These are phyloP conservation scores for Royoungia palumana DNA, from an alignment of 768 basidiomycete species.

Conservation along the genomic window DNA sequence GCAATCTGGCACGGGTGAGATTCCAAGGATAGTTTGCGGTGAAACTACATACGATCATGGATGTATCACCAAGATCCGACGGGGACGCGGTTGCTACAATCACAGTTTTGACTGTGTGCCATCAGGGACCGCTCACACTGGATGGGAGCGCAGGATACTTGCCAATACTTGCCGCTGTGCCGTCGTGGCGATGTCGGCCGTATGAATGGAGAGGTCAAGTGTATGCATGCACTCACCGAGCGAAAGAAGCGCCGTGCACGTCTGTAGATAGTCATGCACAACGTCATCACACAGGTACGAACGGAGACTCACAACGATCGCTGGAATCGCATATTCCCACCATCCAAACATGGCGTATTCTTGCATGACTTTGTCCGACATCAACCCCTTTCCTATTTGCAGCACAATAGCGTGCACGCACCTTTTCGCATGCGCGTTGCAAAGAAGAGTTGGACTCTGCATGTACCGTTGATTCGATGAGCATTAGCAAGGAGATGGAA, in stretches of 20 bases:
- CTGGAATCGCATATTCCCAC: slow-evolving; percentile 2
- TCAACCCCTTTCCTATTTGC: not conserved
- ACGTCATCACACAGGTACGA: not conserved
- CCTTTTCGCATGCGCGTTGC: slow-evolving; percentile 3
- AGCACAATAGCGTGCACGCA: not conserved
- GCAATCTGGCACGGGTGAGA: not conserved
- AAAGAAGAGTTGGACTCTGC: slow-evolving; percentile 5
- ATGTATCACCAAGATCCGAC: not conserved
- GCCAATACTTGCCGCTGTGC: not conserved
- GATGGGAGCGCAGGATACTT: not conserved
- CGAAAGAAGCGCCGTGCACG: not conserved
- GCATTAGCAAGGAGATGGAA: not conserved
- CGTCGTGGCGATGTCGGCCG: no score
- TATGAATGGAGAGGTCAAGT: no score
- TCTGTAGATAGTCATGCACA: not conserved
- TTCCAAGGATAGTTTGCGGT: not conserved
- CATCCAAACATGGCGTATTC: not conserved
- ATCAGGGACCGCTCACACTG: not conserved
- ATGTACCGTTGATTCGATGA: no score
- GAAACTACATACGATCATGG: not conserved
- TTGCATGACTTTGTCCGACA: slow-evolving; percentile 1
- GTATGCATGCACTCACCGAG: not conserved
- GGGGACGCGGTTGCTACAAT: not conserved
- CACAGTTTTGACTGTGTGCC: not conserved
- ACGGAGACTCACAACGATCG: not conserved